Evolutionary conservation across 352 stramenopile species (phyloP).

Genomic region (Globisporangium megalacanthum): DNA sequence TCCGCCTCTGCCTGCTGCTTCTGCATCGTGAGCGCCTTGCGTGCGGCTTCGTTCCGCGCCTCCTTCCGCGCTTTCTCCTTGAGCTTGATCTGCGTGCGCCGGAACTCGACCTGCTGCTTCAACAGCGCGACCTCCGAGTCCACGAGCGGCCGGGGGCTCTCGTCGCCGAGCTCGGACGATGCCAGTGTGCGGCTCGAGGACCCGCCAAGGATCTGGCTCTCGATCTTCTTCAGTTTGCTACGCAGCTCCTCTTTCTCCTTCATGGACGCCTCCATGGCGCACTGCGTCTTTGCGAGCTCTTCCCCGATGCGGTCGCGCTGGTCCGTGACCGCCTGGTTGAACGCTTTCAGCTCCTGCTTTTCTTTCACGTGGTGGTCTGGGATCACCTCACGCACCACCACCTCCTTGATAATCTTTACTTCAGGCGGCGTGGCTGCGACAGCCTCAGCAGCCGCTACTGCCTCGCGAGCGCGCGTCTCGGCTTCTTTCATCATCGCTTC

Average conservation of each 20-base stretch:
- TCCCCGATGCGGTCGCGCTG: slow-evolving; percentile 81
- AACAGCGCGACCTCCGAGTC: slow-evolving; percentile 73
- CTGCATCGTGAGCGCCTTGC: slow-evolving; percentile 51
- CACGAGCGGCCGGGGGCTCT: slow-evolving; percentile 8
- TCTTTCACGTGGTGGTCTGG: slow-evolving; percentile 61
- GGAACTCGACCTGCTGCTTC: slow-evolving; percentile 80
- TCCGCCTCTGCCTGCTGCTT: slow-evolving; percentile 76
- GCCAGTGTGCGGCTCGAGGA: slow-evolving; percentile 67
- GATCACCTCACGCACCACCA: slow-evolving; percentile 78
- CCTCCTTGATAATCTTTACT: slow-evolving; percentile 51
- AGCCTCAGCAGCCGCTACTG: slow-evolving; percentile 9
- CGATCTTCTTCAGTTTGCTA: slow-evolving; percentile 65
- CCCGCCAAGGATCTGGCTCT: slow-evolving; percentile 78
- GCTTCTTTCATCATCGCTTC: slow-evolving; percentile 66
- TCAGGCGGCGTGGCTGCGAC: slow-evolving; percentile 2
- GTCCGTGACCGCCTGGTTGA: slow-evolving; percentile 83
- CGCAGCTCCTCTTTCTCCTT: slow-evolving; percentile 91
- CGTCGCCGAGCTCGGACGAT: neutral
- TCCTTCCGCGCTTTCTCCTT: slow-evolving; percentile 71
- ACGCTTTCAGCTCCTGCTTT: slow-evolving; percentile 50
- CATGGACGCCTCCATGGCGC: slow-evolving; percentile 74
- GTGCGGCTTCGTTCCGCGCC: slow-evolving; percentile 50
- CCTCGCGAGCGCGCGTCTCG: slow-evolving; percentile 20
- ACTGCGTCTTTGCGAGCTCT: slow-evolving; percentile 84
- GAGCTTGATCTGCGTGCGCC: slow-evolving; percentile 72